Conservation (phyloP, 1,284 basidiomycete species). For the Mycosarcoma maydis region DNA sequence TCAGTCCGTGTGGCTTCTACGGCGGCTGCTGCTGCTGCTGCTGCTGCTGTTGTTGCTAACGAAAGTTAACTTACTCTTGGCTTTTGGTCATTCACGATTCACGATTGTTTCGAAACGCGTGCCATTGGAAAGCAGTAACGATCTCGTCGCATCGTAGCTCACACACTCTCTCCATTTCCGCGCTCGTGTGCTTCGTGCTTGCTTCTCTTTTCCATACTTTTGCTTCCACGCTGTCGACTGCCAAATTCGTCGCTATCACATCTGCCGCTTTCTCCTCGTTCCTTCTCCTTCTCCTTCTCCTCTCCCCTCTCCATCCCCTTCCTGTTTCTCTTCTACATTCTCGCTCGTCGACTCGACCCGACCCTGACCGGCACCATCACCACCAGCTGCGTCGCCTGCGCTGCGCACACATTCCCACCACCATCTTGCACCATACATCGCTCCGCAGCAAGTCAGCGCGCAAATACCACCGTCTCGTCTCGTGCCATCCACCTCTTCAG, state of each 20-base stretch:
- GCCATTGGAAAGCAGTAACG: background rate
- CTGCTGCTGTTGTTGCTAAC: background rate
- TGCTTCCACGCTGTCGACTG: background rate
- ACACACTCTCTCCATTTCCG: background rate
- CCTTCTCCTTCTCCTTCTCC: background rate
- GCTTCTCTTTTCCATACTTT: background rate
- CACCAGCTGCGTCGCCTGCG: background rate
- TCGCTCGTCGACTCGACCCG: no score
- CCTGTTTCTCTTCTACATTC: background rate
- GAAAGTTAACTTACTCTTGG: no score
- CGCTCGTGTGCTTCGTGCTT: background rate
- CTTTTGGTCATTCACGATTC: no score
- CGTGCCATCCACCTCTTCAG: slow-evolving; percentile 14
- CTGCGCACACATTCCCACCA: slow-evolving; percentile 1
- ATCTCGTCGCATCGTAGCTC: slow-evolving; percentile 9
- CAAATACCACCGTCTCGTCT: background rate
- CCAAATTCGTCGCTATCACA: slow-evolving; percentile 3
- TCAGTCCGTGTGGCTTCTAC: background rate
- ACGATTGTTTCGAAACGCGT: background rate
- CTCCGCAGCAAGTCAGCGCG: slow-evolving; percentile 4
- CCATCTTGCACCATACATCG: background rate
- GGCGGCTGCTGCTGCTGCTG: background rate
- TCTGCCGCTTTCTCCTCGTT: no score
- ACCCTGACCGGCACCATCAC: background rate
- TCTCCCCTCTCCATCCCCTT: background rate